Conservation (phyloP, 2,329 filamentous ascomycete genomes). For the Calonectria pseudoreteaudii region DNA sequence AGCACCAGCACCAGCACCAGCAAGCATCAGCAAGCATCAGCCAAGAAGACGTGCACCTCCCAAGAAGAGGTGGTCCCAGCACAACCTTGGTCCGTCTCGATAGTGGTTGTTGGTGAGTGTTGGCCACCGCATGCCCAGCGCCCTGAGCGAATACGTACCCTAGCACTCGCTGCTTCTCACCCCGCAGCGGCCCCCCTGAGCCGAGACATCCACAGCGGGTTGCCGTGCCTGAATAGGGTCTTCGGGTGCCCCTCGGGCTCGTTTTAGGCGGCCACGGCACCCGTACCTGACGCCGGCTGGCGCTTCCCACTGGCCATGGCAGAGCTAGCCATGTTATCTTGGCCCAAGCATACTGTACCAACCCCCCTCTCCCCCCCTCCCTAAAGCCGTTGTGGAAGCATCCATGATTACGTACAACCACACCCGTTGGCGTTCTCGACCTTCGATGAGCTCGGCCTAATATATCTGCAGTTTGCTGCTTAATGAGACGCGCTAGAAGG, state of each 20-base stretch:
- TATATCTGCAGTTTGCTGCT: constrained; percentile 1
- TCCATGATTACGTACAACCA: constrained; percentile 8
- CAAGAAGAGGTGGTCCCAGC: not conserved
- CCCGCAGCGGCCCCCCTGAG: constrained; percentile 14
- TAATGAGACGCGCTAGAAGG: constrained; percentile 4
- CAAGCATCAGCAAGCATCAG: too few species aligned
- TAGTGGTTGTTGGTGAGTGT: not conserved
- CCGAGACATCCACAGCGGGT: constrained; percentile 26
- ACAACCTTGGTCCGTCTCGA: not conserved
- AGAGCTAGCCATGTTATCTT: not conserved
- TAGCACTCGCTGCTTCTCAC: not conserved
- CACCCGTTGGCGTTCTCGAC: not conserved
- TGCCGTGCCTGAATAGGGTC: constrained; percentile 15
- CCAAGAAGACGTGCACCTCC: not conserved
- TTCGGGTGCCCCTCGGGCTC: constrained; percentile 9
- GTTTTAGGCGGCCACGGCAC: constrained; percentile 14
- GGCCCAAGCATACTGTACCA: not conserved
- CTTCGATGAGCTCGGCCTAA: not conserved
- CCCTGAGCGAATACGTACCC: not conserved
- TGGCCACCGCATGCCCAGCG: not conserved
- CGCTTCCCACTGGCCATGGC: not conserved
- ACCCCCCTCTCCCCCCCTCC: not conserved
- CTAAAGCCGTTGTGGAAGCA: not conserved
- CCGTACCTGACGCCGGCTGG: constrained; percentile 6
- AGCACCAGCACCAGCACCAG: too few species aligned